Conservation (phyloP, 768 basidiomycete genomes). For the Xerocomellus amylosporus region DNA sequence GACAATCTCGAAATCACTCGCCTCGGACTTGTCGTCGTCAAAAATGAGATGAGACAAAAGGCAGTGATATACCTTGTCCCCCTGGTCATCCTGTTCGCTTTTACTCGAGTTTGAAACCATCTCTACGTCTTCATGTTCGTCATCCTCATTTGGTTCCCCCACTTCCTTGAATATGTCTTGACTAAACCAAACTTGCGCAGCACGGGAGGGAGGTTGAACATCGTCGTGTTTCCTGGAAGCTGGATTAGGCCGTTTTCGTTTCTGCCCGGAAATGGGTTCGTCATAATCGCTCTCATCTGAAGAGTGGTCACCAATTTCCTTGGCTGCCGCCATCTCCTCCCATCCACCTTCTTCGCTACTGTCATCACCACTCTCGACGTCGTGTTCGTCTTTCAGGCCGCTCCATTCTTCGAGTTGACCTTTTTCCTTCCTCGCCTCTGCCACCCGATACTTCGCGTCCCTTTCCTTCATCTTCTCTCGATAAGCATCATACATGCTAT, state of each 20-base stretch:
- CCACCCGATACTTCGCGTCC: conserved; percentile 85
- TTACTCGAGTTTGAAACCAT: conserved; percentile 31
- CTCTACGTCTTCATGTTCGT: conserved; percentile 23
- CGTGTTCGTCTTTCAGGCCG: conserved; percentile 58
- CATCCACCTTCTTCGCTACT: conserved; percentile 58
- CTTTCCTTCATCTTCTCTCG: conserved; percentile 74
- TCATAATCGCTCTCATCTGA: conserved; percentile 53
- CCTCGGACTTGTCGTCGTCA: conserved; percentile 19
- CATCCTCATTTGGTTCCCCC: conserved; percentile 35
- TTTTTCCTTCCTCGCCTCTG: conserved; percentile 70
- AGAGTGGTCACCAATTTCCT: conserved; percentile 46
- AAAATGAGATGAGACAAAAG: not conserved
- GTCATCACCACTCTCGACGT: conserved; percentile 39
- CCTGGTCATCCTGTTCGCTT: conserved; percentile 30
- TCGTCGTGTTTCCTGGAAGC: conserved; percentile 36
- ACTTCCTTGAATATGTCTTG: conserved; percentile 79
- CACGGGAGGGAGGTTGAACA: conserved; percentile 44
- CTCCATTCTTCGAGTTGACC: conserved; percentile 78
- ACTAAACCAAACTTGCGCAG: conserved; percentile 91
- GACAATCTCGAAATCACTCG: conserved; percentile 69
- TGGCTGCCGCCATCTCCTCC: conserved; percentile 61
- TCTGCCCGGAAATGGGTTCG: conserved; percentile 32
- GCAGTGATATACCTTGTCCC: conserved; percentile 25
- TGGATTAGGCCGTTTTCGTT: conserved; percentile 40
- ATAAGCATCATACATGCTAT: conserved; percentile 86